Percentiles rank a stretch among this genome's conserved stretches.
Conservation (phyloP, 1,284 basidiomycete species). For the Xerocomus nothofagi region DNA sequence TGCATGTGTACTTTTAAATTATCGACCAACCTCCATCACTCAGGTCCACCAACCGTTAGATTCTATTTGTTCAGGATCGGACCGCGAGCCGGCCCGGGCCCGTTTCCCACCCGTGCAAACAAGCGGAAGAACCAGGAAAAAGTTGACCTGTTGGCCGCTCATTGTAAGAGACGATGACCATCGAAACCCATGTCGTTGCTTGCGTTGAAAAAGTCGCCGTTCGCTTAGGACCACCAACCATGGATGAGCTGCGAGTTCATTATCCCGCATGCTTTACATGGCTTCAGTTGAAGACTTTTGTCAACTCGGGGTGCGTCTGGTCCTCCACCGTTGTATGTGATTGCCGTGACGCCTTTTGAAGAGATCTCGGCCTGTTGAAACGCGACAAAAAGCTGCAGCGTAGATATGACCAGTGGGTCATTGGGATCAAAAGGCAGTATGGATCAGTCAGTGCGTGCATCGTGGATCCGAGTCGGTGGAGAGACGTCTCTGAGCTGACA, state of each 20-base stretch:
- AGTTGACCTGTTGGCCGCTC: neutral
- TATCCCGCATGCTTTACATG: conserved; percentile 78
- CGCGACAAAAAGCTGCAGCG: conserved; percentile 66
- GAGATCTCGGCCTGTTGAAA: conserved; percentile 75
- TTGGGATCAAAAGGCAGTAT: conserved; percentile 54
- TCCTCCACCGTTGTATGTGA: neutral
- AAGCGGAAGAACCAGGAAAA: neutral
- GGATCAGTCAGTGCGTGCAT: conserved; percentile 60
- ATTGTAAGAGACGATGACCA: conserved; percentile 20
- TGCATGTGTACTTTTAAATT: conserved; percentile 21
- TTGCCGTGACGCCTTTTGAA: conserved; percentile 29
- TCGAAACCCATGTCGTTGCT: conserved; percentile 17
- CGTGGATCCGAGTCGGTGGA: neutral
- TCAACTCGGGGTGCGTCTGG: conserved; percentile 65
- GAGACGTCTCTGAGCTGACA: conserved; percentile 1
- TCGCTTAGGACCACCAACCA: conserved; percentile 57
- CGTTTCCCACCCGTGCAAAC: too few relatives aligned
- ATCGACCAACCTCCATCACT: neutral
- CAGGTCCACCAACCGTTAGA: neutral
- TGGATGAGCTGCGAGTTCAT: conserved; percentile 60
- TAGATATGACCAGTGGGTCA: conserved; percentile 62
- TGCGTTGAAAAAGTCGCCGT: conserved; percentile 1
- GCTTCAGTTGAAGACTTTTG: conserved; percentile 69
- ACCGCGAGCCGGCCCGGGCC: neutral
- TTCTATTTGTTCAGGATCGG: too few relatives aligned